phyloP scores from a whole-genome alignment of 1,284 basidiomycete genomes.

The Apiotrichum porosum region DNA sequence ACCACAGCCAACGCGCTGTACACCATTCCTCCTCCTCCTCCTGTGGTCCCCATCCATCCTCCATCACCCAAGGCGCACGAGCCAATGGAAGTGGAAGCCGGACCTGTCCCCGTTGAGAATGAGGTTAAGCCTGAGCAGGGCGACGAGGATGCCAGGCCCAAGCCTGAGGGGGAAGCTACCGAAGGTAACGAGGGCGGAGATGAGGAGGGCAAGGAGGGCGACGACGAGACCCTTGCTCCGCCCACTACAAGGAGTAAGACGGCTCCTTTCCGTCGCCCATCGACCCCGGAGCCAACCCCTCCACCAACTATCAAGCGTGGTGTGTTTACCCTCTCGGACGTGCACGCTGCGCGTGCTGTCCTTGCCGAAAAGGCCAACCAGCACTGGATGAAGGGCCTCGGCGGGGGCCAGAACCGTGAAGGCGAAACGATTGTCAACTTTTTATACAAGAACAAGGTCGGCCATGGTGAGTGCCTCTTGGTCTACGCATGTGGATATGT shows the following conservation, averaged over 20 bases:
- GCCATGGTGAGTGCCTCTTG: slow-evolving; percentile 35
- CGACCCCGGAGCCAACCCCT: slow-evolving; percentile 20
- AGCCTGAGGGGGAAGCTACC: background rate
- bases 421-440: slow-evolving; percentile 47
- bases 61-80: slow-evolving; percentile 7
- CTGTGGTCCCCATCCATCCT: slow-evolving; percentile 15
- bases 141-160: background rate
- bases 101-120: background rate
- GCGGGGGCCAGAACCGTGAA: slow-evolving; percentile 47
- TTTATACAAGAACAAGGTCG: slow-evolving; percentile 47
- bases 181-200: slow-evolving; percentile 3
- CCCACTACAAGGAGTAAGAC: slow-evolving; percentile 44
- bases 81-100: background rate
- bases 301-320: slow-evolving; percentile 25
- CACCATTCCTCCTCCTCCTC: slow-evolving; percentile 22
- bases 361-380: slow-evolving; percentile 45
- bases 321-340: slow-evolving; percentile 44
- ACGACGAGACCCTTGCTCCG: slow-evolving; percentile 15
- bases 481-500: background rate
- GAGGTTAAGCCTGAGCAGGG: background rate
- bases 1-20: slow-evolving; percentile 35
- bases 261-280: slow-evolving; percentile 25
- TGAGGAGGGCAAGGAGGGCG: slow-evolving; percentile 1
- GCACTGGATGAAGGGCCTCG: slow-evolving; percentile 45
- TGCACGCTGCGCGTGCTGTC: slow-evolving; percentile 34